phyloP scores from a whole-genome alignment of 768 basidiomycete species.

The Rhizopogon vulgaris region DNA sequence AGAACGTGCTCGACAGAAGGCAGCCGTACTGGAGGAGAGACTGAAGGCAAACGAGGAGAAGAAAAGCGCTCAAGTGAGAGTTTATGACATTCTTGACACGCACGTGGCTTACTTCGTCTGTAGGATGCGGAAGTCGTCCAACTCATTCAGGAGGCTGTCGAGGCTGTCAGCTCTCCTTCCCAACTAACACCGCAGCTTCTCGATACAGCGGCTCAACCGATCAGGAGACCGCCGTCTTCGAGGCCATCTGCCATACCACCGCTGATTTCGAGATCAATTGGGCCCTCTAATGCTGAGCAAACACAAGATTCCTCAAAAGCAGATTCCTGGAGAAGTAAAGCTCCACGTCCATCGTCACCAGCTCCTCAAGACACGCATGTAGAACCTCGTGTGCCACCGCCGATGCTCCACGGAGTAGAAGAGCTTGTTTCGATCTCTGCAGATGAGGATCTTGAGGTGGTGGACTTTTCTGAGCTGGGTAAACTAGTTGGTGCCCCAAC shows the following conservation, averaged over 20 bases:
- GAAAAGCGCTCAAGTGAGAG: slow-evolving; percentile 15
- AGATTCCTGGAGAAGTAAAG: slow-evolving; percentile 62
- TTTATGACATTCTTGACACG: slow-evolving; percentile 4
- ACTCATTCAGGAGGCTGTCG: slow-evolving; percentile 43
- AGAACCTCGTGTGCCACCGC: slow-evolving; percentile 27
- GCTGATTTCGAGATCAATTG: slow-evolving; percentile 4
- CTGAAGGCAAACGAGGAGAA: slow-evolving; percentile 35
- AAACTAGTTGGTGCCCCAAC: slow-evolving; percentile 48
- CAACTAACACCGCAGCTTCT: slow-evolving; percentile 3
- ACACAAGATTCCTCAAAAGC: slow-evolving; percentile 26
- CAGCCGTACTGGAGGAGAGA: slow-evolving; percentile 65
- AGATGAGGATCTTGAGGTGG: slow-evolving; percentile 67
- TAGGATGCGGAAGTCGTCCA: slow-evolving; percentile 35
- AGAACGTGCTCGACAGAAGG: slow-evolving; percentile 78
- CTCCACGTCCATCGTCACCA: slow-evolving; percentile 24
- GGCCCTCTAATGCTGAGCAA: slow-evolving; percentile 15
- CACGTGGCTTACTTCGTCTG: slow-evolving; percentile 10
- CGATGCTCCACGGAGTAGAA: slow-evolving; percentile 28
- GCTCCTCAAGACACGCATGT: slow-evolving; percentile 23
- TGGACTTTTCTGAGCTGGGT: slow-evolving; percentile 74
- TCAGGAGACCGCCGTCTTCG: slow-evolving; percentile 30
- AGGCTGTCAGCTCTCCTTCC: slow-evolving; percentile 31
- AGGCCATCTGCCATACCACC: slow-evolving; percentile 22
- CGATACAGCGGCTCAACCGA: slow-evolving; percentile 7
- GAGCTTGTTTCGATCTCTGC: slow-evolving; percentile 35